These are phyloP conservation scores for Grigorovia jiainica DNA, from an alignment of 805 yeast genomes.

Conservation along the genomic window DNA sequence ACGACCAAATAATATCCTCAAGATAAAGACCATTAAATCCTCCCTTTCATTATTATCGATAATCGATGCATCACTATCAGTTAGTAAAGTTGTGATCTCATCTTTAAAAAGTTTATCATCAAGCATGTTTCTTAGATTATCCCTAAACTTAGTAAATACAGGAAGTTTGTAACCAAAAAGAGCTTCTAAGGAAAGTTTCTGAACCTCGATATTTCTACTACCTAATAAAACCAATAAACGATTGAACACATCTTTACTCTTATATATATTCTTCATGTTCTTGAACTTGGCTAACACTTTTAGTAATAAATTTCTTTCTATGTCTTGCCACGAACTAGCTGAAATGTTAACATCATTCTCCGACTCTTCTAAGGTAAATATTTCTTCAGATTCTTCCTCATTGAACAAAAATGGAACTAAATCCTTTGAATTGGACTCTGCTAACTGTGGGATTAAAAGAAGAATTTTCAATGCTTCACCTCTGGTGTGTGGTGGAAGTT, in stretches of 20 bases:
- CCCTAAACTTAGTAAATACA: conserved; percentile 56
- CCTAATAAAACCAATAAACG: conserved; percentile 50
- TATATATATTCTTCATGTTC: conserved; percentile 45
- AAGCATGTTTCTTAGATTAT: conserved; percentile 59
- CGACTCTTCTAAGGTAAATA: conserved; percentile 11
- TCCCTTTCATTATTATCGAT: conserved; percentile 55
- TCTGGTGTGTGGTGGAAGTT: conserved; percentile 40
- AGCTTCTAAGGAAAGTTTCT: conserved; percentile 62
- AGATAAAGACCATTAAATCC: conserved; percentile 56
- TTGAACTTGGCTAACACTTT: conserved; percentile 57
- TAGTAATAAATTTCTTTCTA: conserved; percentile 50
- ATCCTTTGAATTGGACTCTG: conserved; percentile 50
- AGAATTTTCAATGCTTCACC: conserved; percentile 51
- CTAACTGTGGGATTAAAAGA: conserved; percentile 49
- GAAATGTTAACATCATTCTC: conserved; percentile 3
- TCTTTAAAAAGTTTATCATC: conserved; percentile 83
- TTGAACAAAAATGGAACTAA: conserved; percentile 51
- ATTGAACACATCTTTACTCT: conserved; percentile 43
- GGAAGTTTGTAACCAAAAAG: conserved; percentile 55
- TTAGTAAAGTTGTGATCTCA: conserved; percentile 58
- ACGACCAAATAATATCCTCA: conserved; percentile 78
- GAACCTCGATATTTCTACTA: conserved; percentile 51
- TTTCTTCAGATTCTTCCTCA: conserved; percentile 15
- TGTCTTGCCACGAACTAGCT: conserved; percentile 34
- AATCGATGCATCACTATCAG: conserved; percentile 37